Base-by-base conservation (phyloP, 768 basidiomycete species). In the Tulasnella sp. region DNA sequence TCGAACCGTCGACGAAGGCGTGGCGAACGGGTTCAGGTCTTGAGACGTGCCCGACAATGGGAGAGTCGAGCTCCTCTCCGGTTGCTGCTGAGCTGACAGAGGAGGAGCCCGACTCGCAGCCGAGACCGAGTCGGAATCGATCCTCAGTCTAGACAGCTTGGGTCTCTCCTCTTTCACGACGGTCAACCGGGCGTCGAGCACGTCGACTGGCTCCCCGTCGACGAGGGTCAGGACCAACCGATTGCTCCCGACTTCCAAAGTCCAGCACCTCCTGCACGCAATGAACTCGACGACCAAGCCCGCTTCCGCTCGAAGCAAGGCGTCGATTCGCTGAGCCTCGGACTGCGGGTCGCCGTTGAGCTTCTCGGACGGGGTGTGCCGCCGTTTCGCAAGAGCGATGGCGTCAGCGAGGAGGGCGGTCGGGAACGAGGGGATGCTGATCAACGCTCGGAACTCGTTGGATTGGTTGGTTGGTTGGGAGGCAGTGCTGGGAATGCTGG, bases 391-490 rank as follows among this genome's bases (percentile, higher is more conserved):
- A 22, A 71, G 59, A 5, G 70, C 70, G 34, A n/a, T 32, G n/a
- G 70, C 70, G 39, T 71, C 59, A 14, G 64, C 22, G 52, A 39
- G 37, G 6, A 71, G 37, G 1, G 62, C 32, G 7, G 70, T 17
- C 7, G 59, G 52, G 26, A 71, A 71, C 32, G 64, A 16, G 1
- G 47, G 52, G 5, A 71, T 71, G 17, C 59, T 64, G 62, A 71
- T 71, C 1, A 71, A 35, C 5, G 70, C 70, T 1, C 70, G 70
- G 70, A 71, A 71, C n/a, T 59, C 59, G 62, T 71, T 71, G 12
- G 70, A 32, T 41, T 34, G 12, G 2, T 39, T 16, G 70, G 62
- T 41, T 34, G 12, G 2, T 39, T 35, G 44, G 68, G 47, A 16
- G 68, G 11, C 19, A 16, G 42, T 69, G 68, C 29, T 40, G 16